Evolutionary conservation across 768 basidiomycete genomes (phyloP).

Genomic region (Paxillus ammoniavirescens): DNA sequence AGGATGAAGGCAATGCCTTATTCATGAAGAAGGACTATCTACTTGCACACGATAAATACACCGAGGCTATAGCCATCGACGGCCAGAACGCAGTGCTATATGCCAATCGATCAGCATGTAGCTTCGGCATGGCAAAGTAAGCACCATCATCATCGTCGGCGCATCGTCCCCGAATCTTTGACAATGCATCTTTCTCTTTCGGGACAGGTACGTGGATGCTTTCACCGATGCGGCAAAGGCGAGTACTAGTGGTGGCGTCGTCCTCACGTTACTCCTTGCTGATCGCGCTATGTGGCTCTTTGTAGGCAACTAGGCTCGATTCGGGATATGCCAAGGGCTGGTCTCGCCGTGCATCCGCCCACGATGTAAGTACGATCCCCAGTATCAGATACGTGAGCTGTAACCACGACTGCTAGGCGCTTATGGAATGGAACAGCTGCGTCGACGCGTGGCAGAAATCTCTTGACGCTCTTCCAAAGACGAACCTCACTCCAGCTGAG

Average conservation of each 20-base stretch:
- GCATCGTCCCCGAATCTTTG: neutral
- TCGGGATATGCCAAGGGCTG: conserved; percentile 43
- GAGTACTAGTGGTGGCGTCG: neutral
- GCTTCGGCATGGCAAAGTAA: conserved; percentile 36
- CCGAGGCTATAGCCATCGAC: conserved; percentile 40
- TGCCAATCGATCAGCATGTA: conserved; percentile 45
- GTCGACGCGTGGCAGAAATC: conserved; percentile 27
- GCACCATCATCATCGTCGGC: neutral
- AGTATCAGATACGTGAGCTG: neutral
- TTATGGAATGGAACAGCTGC: conserved; percentile 6
- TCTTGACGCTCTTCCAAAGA: conserved; percentile 26
- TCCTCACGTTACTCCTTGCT: neutral
- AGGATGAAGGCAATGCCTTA: conserved; percentile 42
- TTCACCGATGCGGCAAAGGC: conserved; percentile 1
- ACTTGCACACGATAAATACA: conserved; percentile 39
- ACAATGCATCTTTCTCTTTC: neutral
- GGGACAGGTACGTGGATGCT: conserved; percentile 6
- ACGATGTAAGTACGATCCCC: conserved; percentile 18
- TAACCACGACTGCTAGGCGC: neutral
- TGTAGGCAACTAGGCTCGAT: conserved; percentile 38
- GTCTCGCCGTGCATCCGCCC: conserved; percentile 38
- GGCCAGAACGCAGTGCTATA: conserved; percentile 40
- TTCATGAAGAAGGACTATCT: conserved; percentile 33
- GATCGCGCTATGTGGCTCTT: neutral
- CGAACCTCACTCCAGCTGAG: conserved; percentile 30